phyloP scores from a whole-genome alignment of 768 basidiomycete species.

The Lactifluus echinatus region DNA sequence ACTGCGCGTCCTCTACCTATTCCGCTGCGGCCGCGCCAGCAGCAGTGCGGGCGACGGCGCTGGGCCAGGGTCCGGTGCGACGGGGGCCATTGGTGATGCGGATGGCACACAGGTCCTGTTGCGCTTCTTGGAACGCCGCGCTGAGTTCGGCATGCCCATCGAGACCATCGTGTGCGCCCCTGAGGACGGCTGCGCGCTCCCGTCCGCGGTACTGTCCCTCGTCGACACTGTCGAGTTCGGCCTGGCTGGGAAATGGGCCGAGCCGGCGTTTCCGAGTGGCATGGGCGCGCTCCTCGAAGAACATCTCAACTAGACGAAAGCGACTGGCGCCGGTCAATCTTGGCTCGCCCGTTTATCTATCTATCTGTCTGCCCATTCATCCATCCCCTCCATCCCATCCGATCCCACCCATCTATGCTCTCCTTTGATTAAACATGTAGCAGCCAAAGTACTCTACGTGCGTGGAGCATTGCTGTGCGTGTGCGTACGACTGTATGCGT shows the following conservation, averaged over 20 bases:
- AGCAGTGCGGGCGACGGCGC: not conserved
- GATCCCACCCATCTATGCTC: not conserved
- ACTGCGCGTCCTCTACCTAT: not conserved
- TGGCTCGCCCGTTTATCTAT: no score
- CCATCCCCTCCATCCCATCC: not conserved
- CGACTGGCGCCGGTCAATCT: not conserved
- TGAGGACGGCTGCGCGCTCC: not conserved
- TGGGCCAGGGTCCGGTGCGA: no score
- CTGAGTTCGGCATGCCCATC: conserved; percentile 1
- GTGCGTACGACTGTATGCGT: no score
- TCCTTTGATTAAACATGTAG: not conserved
- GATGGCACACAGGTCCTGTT: not conserved
- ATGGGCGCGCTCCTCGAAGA: conserved; percentile 12
- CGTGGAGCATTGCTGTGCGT: no score
- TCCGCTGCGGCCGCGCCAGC: not conserved
- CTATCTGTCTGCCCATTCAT: not conserved
- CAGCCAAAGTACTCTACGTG: not conserved
- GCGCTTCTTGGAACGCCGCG: conserved; percentile 1
- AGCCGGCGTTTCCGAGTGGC: not conserved
- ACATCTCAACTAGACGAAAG: not conserved
- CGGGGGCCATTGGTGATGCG: not conserved
- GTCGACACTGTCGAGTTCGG: conserved; percentile 6
- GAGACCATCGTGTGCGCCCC: not conserved
- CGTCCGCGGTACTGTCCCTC: not conserved
- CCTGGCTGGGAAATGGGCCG: not conserved